Base-by-base conservation (phyloP, 2,329 filamentous ascomycete species). In the Claviceps quebecensis region DNA sequence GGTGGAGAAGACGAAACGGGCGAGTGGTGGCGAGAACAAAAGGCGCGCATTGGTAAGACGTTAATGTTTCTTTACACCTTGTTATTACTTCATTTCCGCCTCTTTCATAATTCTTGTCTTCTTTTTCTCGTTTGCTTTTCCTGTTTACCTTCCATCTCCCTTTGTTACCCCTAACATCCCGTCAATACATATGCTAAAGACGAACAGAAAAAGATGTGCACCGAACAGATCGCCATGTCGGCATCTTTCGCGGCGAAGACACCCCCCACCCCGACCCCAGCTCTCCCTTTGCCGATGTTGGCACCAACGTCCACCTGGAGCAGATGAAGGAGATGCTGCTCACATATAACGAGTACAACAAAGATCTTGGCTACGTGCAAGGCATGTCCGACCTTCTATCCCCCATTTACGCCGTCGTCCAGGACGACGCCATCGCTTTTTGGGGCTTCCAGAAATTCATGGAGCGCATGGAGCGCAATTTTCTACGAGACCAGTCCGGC, bases 301-400 rank as follows among this genome's bases (percentile, higher is more conserved):
- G 93, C 56, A 98, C 93, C 46, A 98, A 98, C 61, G 90, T 96
- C 5, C 93, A 98, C 67, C 78, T 98, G 56, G 93, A 98, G 68
- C 93, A 98, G 71, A 87, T 98, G 80, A 98, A 98, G 70, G 93
- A 98, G 65, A 95, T 98, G 87, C 82, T 98, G 0, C 76, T 98
- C 17, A 97, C 93, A 0, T 98, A 98, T 67, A 97, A 98, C 65
- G 93, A 98, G 69, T 94, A 94, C 69, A 98, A 98, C 70, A 86
- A 83, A 53, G 87, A 93, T 53, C 77, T 98, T 2, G 93, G 94
- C 47, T 98, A 98, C 63, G 93, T 98, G 1, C 93, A 98, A 71
- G 93, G 93, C 55, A 98, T 98, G 93, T 96, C 89, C 13, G 93
- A 98, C 67, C 79, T 98, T 1, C 79, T 98, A 8, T 89, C 93